Conservation (phyloP, 371 early-diverging fungal genomes). For the Vittaforma corneae region DNA sequence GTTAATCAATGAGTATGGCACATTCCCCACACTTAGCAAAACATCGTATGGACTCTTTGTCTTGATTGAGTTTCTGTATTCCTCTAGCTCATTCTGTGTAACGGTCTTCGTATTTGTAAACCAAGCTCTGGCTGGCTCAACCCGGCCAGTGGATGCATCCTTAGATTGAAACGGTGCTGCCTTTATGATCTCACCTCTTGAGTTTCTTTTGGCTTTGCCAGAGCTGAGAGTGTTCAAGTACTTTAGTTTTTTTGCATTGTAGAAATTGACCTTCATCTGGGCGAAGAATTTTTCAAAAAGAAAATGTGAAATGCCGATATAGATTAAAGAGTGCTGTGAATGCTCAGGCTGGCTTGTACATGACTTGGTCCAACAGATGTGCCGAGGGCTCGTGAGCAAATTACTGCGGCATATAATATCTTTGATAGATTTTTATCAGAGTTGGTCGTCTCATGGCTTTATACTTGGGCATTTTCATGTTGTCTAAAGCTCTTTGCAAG, state of each 20-base stretch:
- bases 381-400: too few species aligned
- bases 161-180: slow-evolving; percentile 80
- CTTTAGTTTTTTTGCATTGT: slow-evolving; percentile 56
- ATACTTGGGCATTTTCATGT: too few species aligned
- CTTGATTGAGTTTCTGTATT: slow-evolving; percentile 62
- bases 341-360: too few species aligned
- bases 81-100: slow-evolving; percentile 69
- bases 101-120: slow-evolving; percentile 75
- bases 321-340: too few species aligned
- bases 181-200: slow-evolving; percentile 78
- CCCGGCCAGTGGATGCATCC: slow-evolving; percentile 64
- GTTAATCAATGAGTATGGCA: slow-evolving; percentile 79
- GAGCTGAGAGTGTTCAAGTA: slow-evolving; percentile 53
- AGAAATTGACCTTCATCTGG: slow-evolving; percentile 57
- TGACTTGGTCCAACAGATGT: too few species aligned
- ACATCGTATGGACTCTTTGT: slow-evolving; percentile 78
- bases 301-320: not conserved
- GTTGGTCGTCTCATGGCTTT: too few species aligned
- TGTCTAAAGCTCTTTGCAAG: too few species aligned
- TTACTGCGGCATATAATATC: too few species aligned
- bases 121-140: slow-evolving; percentile 87
- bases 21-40: slow-evolving; percentile 77
- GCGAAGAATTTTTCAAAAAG: slow-evolving; percentile 7
- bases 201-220: slow-evolving; percentile 70
- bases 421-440: too few species aligned